Conservation (phyloP, 1,284 basidiomycete genomes). For the Cutaneotrichosporon dermatis region DNA sequence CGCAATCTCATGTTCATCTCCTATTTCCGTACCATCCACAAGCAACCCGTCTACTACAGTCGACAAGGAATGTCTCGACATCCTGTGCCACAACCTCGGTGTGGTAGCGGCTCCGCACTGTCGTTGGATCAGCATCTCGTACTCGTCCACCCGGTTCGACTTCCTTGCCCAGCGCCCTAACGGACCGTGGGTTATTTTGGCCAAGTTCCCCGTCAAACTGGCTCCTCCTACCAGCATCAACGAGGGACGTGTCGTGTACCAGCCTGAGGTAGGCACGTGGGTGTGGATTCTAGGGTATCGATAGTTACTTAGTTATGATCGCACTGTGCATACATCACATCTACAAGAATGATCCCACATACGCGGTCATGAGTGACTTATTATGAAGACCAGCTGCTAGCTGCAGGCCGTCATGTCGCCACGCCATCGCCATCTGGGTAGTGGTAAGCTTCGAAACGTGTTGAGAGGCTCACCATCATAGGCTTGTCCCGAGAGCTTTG, state of each 20-base stretch:
- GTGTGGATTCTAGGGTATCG: slow-evolving; percentile 8
- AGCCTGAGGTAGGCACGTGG: slow-evolving; percentile 16
- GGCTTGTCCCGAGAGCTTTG: slow-evolving; percentile 29
- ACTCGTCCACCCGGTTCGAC: slow-evolving; percentile 35
- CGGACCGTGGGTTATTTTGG: slow-evolving; percentile 3
- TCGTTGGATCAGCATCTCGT: slow-evolving; percentile 37
- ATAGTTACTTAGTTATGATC: background rate
- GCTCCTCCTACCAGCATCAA: background rate
- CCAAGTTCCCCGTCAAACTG: background rate
- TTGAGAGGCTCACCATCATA: slow-evolving; percentile 31
- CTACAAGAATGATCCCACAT: slow-evolving; percentile 24
- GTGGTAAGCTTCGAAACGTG: no score
- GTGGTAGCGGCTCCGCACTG: slow-evolving; percentile 18
- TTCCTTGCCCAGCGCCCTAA: slow-evolving; percentile 6
- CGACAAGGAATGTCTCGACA: slow-evolving; percentile 24
- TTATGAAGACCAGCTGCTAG: slow-evolving; percentile 39
- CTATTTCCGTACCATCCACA: background rate
- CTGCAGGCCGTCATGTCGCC: slow-evolving; percentile 40
- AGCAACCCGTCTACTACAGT: background rate
- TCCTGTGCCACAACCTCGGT: slow-evolving; percentile 27
- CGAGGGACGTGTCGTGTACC: slow-evolving; percentile 7
- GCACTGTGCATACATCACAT: background rate
- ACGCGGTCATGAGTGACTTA: slow-evolving; percentile 34
- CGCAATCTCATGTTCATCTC: slow-evolving; percentile 41
- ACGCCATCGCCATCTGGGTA: slow-evolving; percentile 32